Conservation (phyloP, 768 basidiomycete species). For the Russula lepida region DNA sequence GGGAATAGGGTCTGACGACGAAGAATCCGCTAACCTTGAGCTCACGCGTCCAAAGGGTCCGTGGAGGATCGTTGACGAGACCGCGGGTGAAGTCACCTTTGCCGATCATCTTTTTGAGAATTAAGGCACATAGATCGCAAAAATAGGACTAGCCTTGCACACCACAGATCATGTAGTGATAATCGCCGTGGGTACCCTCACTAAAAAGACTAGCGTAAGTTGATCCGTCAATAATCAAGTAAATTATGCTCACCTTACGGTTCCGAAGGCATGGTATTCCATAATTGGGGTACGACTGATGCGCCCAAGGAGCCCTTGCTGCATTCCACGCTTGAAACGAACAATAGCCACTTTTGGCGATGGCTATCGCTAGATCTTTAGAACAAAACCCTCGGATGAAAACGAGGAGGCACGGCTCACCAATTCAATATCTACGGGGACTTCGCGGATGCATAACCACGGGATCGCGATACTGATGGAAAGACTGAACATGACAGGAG, state of each 20-base stretch:
- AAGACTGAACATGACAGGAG: not conserved
- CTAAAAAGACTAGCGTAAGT: slow-evolving; percentile 20
- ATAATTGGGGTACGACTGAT: slow-evolving; percentile 33
- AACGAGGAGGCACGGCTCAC: slow-evolving; percentile 23
- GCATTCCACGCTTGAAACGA: slow-evolving; percentile 38
- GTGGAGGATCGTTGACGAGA: slow-evolving; percentile 35
- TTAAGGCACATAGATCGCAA: not conserved
- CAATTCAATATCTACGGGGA: slow-evolving; percentile 35
- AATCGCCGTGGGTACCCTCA: slow-evolving; percentile 34
- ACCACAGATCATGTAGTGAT: slow-evolving; percentile 39
- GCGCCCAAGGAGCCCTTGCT: slow-evolving; percentile 37
- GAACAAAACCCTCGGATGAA: not conserved
- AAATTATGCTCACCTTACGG: slow-evolving; percentile 28
- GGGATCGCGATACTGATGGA: slow-evolving; percentile 30
- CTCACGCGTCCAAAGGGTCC: slow-evolving; percentile 36
- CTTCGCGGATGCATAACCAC: slow-evolving; percentile 35
- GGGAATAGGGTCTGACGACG: too few relatives aligned
- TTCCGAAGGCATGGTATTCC: slow-evolving; percentile 42
- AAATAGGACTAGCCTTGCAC: slow-evolving; percentile 29
- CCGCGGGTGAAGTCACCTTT: slow-evolving; percentile 35
- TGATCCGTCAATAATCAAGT: not conserved
- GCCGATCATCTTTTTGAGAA: not conserved
- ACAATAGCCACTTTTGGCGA: slow-evolving; percentile 37
- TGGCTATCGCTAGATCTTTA: slow-evolving; percentile 26
- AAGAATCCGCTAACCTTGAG: slow-evolving; percentile 29